Evolutionary conservation across 2,329 filamentous ascomycete species (phyloP), one percentile per base, ranked within the genome.

Genomic region (Xylariales sp.): DNA sequence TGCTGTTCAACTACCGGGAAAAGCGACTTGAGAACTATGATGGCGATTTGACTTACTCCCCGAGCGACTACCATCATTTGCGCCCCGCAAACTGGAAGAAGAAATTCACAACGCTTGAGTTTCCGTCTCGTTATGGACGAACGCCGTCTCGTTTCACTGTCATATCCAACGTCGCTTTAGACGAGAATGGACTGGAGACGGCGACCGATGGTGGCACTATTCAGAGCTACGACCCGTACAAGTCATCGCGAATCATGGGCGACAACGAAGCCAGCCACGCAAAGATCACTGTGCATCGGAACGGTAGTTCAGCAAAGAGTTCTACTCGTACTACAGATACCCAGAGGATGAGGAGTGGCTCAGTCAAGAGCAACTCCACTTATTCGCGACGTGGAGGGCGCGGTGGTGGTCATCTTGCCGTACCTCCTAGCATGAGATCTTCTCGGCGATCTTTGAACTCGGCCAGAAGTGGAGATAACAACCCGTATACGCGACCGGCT

Each of bases 61-160:
- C 84, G 42, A 95, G 89, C 62, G 91, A 97, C 56, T 93, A 94
- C 53, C 91, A 96, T 55, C 88, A 94, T 55, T 76, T 86, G 27
- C 73, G 72, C 42, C 77, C 79, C 9, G 62, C 68, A 1, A 64
- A 69, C 20, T 77, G 78, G 69, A 75, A 72, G 47, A 80, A 76
- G 53, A 74, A 77, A 33, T 70, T 80, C 36, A 80, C 79, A 1
- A 83, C 80, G 0, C 73, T 77, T 46, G 69, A 82, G 47, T 84
- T 84, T 54, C 38, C 66, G 60, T 20, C 58, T 54, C 22, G 69
- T 66, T 42, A 74, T 48, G 70, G 70, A 18, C 67, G 76, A 38
- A 75, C 73, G 32, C 66, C 76, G 27, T 83, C 79, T 4, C 71
- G 73, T 14, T 84, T 84, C 54, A 84, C 80, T 0, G 78, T 84